Percentiles rank a stretch among this genome's conserved stretches.
These are phyloP conservation scores for Podila verticillata DNA, from an alignment of 192 early-diverging fungal species.

Conservation along the genomic window DNA sequence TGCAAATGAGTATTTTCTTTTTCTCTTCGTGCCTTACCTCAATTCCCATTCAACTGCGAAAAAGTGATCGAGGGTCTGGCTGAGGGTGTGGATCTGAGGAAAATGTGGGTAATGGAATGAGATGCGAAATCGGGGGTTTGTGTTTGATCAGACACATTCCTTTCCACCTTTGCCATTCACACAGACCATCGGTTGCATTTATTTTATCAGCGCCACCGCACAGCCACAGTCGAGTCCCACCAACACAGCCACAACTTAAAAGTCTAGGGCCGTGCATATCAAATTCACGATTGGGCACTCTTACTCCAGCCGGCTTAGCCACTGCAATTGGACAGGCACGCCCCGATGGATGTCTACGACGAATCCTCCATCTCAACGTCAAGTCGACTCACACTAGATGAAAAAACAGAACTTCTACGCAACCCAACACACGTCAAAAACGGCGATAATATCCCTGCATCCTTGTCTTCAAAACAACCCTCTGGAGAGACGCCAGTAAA, in stretches of 20 bases:
- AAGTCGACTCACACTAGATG: slow-evolving; percentile 16
- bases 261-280: slow-evolving; percentile 8
- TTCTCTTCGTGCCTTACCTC: neutral
- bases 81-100: neutral
- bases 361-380: slow-evolving; percentile 14
- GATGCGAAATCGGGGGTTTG: neutral
- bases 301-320: neutral
- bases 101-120: neutral
- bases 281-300: too few relatives aligned
- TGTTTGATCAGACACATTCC: neutral
- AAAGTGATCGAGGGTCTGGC: neutral
- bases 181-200: neutral
- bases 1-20: slow-evolving; percentile 44
- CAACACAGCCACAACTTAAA: too few relatives aligned
- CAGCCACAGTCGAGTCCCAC: too few relatives aligned
- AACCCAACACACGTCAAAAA: neutral
- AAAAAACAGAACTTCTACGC: slow-evolving; percentile 19
- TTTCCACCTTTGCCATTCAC: neutral
- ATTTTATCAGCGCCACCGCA: neutral
- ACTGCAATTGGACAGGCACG: neutral
- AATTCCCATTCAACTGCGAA: slow-evolving; percentile 3
- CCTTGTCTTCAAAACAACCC: neutral
- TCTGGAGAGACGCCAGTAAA: too few relatives aligned
- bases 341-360: slow-evolving; percentile 16
- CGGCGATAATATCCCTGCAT: neutral